Percentiles rank a stretch among this genome's conserved stretches.
Conservation (phyloP, 495 filamentous ascomycete genomes). For the Talaromyces stipitatus region DNA sequence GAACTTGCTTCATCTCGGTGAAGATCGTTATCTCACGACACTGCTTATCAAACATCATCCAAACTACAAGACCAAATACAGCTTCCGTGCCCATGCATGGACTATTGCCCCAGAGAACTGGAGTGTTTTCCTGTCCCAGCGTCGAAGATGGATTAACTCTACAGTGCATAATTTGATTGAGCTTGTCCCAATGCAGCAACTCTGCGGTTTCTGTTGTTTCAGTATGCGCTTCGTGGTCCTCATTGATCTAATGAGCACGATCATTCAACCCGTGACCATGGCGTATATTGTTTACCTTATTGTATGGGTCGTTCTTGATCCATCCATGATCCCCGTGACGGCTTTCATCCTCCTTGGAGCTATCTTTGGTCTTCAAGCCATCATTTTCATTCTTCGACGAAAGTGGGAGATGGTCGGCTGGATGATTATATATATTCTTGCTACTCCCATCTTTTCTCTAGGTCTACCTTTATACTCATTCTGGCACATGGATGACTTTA, state of each 20-base stretch:
- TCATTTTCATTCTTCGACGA: constrained; percentile 91
- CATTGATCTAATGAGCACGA: constrained; percentile 81
- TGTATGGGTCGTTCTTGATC: constrained; percentile 54
- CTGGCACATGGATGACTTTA: constrained; percentile 99
- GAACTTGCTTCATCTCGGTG: constrained; percentile 84
- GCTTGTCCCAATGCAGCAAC: constrained; percentile 82
- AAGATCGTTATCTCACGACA: constrained; percentile 94
- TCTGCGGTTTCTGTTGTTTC: constrained; percentile 99
- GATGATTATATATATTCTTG: constrained; percentile 94
- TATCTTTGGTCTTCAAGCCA: constrained; percentile 92
- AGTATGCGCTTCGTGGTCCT: constrained; percentile 99
- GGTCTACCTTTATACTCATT: constrained; percentile 91
- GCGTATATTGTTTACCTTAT: constrained; percentile 89
- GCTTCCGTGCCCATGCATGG: constrained; percentile 85
- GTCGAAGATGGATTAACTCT: constrained; percentile 98
- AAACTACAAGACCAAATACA: constrained; percentile 97
- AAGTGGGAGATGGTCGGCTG: constrained; percentile 99
- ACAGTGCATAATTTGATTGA: constrained; percentile 98
- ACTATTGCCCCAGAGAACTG: constrained; percentile 93
- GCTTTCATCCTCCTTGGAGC: constrained; percentile 86
- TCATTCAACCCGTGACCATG: constrained; percentile 88
- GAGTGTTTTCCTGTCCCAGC: constrained; percentile 91
- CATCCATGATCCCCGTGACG: constrained; percentile 63
- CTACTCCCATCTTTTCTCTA: constrained; percentile 87
- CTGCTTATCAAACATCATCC: constrained; percentile 87